Evolutionary conservation across 371 early-diverging fungal genomes (phyloP).

Genomic region (Synchytrium microbalum): DNA sequence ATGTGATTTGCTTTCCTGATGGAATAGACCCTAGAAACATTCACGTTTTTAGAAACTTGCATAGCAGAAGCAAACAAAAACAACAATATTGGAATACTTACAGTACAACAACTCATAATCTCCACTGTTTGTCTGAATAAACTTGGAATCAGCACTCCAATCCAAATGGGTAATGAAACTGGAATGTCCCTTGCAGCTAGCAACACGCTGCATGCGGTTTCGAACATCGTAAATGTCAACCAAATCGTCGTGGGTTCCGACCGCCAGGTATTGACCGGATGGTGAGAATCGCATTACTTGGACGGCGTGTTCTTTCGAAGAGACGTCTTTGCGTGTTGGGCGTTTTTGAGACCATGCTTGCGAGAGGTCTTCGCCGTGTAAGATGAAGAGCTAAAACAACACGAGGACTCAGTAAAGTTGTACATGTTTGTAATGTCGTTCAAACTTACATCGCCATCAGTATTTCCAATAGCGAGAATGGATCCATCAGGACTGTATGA

Average conservation of each 20-base stretch:
- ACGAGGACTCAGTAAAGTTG: not conserved
- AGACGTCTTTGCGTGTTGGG: slow-evolving; percentile 12
- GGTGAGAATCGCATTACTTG: slow-evolving; percentile 22
- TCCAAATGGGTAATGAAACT: slow-evolving; percentile 21
- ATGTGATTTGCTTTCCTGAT: slow-evolving; percentile 6
- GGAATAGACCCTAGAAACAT: slow-evolving; percentile 7
- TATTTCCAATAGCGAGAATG: slow-evolving; percentile 23
- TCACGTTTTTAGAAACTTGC: not conserved
- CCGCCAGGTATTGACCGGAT: slow-evolving; percentile 20
- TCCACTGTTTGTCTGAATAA: slow-evolving; percentile 19
- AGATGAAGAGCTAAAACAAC: slow-evolving; percentile 17
- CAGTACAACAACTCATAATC: slow-evolving; percentile 22
- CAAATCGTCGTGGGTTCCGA: slow-evolving; percentile 15
- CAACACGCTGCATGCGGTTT: slow-evolving; percentile 10
- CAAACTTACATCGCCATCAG: slow-evolving; percentile 19
- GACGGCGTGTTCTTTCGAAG: slow-evolving; percentile 10
- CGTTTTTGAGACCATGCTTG: slow-evolving; percentile 22
- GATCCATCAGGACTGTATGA: slow-evolving; percentile 20
- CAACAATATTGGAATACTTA: not conserved
- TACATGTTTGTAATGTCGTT: not conserved
- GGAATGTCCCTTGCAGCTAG: slow-evolving; percentile 17
- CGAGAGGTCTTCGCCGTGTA: slow-evolving; percentile 14
- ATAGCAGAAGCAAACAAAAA: no score
- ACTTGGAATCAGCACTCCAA: slow-evolving; percentile 15
- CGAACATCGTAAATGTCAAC: slow-evolving; percentile 16